phyloP scores from a whole-genome alignment of 768 basidiomycete genomes.

The Auriculariales sp. region DNA sequence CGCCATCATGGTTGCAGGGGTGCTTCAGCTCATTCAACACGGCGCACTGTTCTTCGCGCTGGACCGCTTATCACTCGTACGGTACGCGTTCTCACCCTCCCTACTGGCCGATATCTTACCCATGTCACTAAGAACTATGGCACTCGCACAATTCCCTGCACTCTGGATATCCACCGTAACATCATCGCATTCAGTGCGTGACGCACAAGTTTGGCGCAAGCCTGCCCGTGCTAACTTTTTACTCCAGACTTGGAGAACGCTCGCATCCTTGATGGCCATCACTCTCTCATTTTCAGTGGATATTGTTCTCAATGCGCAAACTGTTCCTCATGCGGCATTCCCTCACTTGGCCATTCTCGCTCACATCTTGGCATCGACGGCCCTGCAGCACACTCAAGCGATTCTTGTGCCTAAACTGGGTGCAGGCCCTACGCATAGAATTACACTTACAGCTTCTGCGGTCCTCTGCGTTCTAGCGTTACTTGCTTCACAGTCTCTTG shows the following conservation, averaged over 20 bases:
- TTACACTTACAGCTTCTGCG: background rate
- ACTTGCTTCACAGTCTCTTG: slow-evolving; percentile 12
- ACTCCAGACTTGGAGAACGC: slow-evolving; percentile 33
- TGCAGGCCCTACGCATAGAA: background rate
- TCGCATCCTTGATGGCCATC: slow-evolving; percentile 33
- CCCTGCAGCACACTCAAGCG: background rate
- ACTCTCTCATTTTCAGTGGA: slow-evolving; percentile 45
- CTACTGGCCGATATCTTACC: slow-evolving; percentile 1
- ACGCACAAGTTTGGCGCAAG: background rate
- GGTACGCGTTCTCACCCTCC: slow-evolving; percentile 26
- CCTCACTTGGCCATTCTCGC: too few species aligned
- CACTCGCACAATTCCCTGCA: slow-evolving; percentile 56
- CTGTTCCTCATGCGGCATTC: slow-evolving; percentile 39
- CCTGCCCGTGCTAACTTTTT: background rate
- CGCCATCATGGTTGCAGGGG: slow-evolving; percentile 44
- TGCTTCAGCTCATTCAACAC: slow-evolving; percentile 55
- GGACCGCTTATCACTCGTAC: slow-evolving; percentile 48
- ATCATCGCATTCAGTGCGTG: slow-evolving; percentile 31
- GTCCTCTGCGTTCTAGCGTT: slow-evolving; percentile 44
- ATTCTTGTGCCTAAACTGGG: background rate
- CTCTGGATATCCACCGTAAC: slow-evolving; percentile 48
- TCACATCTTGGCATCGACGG: slow-evolving; percentile 1
- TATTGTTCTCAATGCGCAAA: slow-evolving; percentile 25
- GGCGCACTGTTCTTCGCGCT: slow-evolving; percentile 53
- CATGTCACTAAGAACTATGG: slow-evolving; percentile 35